phyloP scores from a whole-genome alignment of 2,329 filamentous ascomycete genomes.

The Lasiodiplodia hormozganensis region DNA sequence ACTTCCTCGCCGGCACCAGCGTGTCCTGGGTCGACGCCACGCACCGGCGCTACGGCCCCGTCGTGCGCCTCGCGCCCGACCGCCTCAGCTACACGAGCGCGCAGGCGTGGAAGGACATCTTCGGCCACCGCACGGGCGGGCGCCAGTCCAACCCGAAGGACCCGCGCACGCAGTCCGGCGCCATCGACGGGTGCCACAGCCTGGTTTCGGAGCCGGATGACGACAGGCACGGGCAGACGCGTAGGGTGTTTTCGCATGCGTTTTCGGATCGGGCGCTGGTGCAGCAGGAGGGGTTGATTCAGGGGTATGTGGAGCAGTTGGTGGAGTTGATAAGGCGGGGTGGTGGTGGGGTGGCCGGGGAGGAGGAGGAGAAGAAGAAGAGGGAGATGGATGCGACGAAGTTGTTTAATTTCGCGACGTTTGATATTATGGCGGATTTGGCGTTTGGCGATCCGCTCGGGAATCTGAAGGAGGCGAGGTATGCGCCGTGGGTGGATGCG shows the following conservation, averaged over 20 bases:
- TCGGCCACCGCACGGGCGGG: conserved; percentile 32
- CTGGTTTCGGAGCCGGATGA: conserved; percentile 43
- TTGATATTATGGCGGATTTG: conserved; percentile 38
- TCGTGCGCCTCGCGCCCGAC: conserved; percentile 50
- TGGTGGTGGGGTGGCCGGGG: too few relatives aligned
- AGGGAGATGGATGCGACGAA: conserved; percentile 40
- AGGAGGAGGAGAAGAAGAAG: conserved; percentile 40
- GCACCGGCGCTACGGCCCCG: conserved; percentile 51
- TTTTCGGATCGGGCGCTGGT: conserved; percentile 50
- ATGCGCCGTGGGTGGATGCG: conserved; percentile 40
- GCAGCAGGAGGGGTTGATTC: conserved; percentile 49
- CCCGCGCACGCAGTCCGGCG: conserved; percentile 36
- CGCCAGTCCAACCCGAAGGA: conserved; percentile 39
- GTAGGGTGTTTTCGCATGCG: conserved; percentile 48
- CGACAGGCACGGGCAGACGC: conserved; percentile 49
- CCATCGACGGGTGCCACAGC: conserved; percentile 42
- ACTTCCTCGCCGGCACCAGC: conserved; percentile 38
- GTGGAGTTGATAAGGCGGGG: conserved; percentile 41
- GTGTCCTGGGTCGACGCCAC: conserved; percentile 38
- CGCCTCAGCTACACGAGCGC: conserved; percentile 47
- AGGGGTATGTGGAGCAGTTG: conserved; percentile 50
- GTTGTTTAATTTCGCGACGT: conserved; percentile 39
- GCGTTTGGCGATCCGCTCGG: conserved; percentile 36
- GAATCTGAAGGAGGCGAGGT: conserved; percentile 29
- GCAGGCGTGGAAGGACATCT: conserved; percentile 53